Evolutionary conservation across 176 grass and related monocot genomes (phyloP).

Genomic region (Carex littledalei): DNA sequence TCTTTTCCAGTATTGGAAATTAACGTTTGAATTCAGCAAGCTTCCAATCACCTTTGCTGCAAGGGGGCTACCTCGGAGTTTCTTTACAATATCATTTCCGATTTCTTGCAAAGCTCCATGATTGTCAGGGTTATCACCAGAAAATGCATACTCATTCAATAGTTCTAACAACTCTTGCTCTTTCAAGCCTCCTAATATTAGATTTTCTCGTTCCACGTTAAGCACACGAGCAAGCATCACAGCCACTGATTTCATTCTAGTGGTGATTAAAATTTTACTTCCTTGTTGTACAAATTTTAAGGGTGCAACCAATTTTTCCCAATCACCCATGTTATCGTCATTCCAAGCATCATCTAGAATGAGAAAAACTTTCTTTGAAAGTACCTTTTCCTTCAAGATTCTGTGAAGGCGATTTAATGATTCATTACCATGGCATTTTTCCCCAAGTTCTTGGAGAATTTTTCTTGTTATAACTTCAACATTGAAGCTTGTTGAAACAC

Average conservation of each 20-base stretch:
- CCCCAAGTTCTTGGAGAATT: not conserved
- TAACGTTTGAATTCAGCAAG: not conserved
- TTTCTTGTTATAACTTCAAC: slow-evolving; percentile 12
- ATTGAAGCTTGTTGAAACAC: not conserved
- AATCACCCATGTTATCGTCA: not conserved
- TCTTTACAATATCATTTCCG: not conserved
- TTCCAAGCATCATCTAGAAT: slow-evolving; percentile 32
- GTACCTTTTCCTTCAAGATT: not conserved
- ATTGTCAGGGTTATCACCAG: not conserved
- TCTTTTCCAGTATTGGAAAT: not conserved
- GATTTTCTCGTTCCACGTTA: not conserved
- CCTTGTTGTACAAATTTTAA: slow-evolving; percentile 14
- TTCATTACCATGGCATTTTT: not conserved
- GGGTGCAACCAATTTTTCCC: not conserved
- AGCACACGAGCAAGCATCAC: not conserved
- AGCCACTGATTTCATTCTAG: slow-evolving; percentile 19
- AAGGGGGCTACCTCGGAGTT: slow-evolving; percentile 1
- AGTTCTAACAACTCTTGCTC: not conserved
- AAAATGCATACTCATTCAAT: slow-evolving; percentile 11
- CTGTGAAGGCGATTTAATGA: not conserved
- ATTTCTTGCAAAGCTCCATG: not conserved
- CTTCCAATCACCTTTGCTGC: slow-evolving; percentile 14
- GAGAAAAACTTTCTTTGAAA: slow-evolving; percentile 11
- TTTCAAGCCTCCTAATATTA: not conserved
- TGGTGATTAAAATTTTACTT: slow-evolving; percentile 24